Conservation (phyloP, 2,329 filamentous ascomycete genomes). For the Talaromyces funiculosus region DNA sequence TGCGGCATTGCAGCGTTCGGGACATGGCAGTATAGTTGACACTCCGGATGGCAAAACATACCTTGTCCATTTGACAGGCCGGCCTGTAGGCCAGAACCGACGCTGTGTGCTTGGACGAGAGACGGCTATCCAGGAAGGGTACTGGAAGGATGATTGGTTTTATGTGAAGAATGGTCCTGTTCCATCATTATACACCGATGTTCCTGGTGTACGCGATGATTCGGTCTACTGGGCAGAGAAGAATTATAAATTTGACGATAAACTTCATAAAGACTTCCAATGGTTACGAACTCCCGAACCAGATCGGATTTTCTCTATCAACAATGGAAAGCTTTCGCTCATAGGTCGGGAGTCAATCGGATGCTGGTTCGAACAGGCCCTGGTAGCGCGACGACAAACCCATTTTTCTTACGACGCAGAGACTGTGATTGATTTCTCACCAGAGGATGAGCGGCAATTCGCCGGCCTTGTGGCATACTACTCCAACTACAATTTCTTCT, state of each 20-base stretch:
- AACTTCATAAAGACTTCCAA: conserved; percentile 11
- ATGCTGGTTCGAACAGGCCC: conserved; percentile 12
- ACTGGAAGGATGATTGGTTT: conserved; percentile 13
- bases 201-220: conserved; percentile 7
- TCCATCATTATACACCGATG: conserved; percentile 12
- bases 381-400: conserved; percentile 11
- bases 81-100: conserved; percentile 10
- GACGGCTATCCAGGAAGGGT: conserved; percentile 13
- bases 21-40: conserved; percentile 13
- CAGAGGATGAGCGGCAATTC: conserved; percentile 10
- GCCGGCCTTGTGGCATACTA: conserved; percentile 13
- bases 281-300: conserved; percentile 9
- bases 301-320: conserved; percentile 5
- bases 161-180: conserved; percentile 11
- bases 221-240: conserved; percentile 10
- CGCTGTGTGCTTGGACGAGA: conserved; percentile 14
- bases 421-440: conserved; percentile 8
- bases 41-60: conserved; percentile 9
- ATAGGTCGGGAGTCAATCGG: conserved; percentile 11
- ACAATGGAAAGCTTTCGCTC: conserved; percentile 8
- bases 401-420: conserved; percentile 15
- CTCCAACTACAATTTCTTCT: conserved; percentile 12
- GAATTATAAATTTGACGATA: conserved; percentile 2
- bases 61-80: conserved; percentile 12
- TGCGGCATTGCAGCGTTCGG: conserved; percentile 11